Evolutionary conservation across 2,329 filamentous ascomycete species (phyloP).

Genomic region (Huntiella omanensis): DNA sequence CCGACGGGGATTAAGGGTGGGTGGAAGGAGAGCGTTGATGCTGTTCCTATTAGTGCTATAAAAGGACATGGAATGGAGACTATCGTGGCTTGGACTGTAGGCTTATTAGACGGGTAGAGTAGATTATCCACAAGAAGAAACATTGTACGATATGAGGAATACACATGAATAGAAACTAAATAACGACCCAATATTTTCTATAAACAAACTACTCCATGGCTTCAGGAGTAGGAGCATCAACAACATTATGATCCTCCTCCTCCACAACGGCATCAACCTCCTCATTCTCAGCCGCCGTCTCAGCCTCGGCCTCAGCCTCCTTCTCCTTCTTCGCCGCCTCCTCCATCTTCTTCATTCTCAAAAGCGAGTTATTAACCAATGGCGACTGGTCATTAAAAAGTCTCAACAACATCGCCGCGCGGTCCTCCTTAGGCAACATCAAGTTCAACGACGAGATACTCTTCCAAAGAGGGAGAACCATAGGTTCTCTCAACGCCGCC

Average conservation of each 20-base stretch:
- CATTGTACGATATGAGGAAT: not conserved
- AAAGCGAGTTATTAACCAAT: conserved; percentile 50
- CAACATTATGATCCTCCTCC: conserved; percentile 17
- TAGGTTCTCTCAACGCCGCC: conserved; percentile 46
- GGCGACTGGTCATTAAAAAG: conserved; percentile 81
- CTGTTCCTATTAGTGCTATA: conserved; percentile 79
- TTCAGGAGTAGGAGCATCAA: conserved; percentile 22
- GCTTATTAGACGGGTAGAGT: conserved; percentile 36
- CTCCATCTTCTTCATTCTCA: conserved; percentile 26
- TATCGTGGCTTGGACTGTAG: conserved; percentile 54
- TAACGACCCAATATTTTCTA: not conserved
- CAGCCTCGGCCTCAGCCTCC: conserved; percentile 13
- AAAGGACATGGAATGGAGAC: conserved; percentile 63
- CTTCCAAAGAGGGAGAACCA: conserved; percentile 88
- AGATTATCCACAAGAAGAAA: conserved; percentile 3
- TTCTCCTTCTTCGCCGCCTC: conserved; percentile 17
- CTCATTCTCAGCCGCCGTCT: conserved; percentile 12
- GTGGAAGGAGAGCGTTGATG: conserved; percentile 44
- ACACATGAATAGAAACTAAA: not conserved
- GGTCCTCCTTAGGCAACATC: conserved; percentile 96
- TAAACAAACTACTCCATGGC: conserved; percentile 9
- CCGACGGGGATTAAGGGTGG: conserved; percentile 45
- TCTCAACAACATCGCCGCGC: conserved; percentile 75
- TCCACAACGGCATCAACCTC: conserved; percentile 12
- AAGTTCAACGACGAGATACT: conserved; percentile 82